Base-by-base conservation (phyloP, 768 basidiomycete genomes). In the Collybia sordida region DNA sequence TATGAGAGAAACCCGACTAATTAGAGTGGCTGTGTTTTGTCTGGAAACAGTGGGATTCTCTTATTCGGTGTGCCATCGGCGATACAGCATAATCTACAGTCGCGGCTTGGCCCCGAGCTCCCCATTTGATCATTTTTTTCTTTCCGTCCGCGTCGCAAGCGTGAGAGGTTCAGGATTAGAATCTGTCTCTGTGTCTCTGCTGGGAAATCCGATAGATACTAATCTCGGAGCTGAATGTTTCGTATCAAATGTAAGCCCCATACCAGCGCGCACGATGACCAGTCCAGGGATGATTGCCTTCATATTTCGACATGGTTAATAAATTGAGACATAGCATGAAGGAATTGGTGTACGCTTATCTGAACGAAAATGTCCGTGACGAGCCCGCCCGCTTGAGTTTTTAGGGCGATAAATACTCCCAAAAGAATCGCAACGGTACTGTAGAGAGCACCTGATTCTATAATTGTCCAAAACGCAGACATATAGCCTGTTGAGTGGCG, bases 361-460 rank as follows among this genome's bases (percentile, higher is more conserved):
- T 50, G 42, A 43, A 45, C 43, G 18, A 50, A 21, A 17, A 50
- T 43, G 18, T 44, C 36, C 25, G n/a, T 34, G n/a, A 50, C 3
- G 25, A 50, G 39, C 3, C 44, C 50, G 21, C 37, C 50, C 18
- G 39, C 31, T 9, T 36, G 17, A 14, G 43, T 43, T 19, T 41
- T 31, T 19, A 31, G 34, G 14, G 15, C 25, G 5, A 31, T 31
- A 24, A 51, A 51, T 25, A 31, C 39, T 15, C 46, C 45, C 12
- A 51, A n/a, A n/a, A 51, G 28, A 12, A 51, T 8, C 35, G 17
- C 23, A 5, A 28, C 31, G 17, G 41, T 47, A 34, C 45, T 51
- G 39, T 51, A 51, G 12, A 51, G 31, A 7, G 50, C 44, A 19
- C 50, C 50, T 8, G 45, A 51, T 36, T 51, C 50, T 7, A 51